These are phyloP conservation scores for Geotrichum histeridarum DNA, from an alignment of 1,139 yeast species.

Conservation along the genomic window DNA sequence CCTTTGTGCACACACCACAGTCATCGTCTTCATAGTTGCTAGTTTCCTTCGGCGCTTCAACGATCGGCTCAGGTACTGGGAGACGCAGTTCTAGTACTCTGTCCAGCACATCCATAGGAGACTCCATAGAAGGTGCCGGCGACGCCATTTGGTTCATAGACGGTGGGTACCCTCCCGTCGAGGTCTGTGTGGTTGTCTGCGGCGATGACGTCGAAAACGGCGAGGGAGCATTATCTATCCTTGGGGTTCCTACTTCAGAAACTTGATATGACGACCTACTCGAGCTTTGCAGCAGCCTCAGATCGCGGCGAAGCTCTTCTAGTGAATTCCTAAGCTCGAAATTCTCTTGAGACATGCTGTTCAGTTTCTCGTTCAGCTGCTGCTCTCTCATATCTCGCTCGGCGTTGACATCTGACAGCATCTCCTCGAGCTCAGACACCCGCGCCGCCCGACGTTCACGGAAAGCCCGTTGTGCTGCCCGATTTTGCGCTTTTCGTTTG, in stretches of 20 bases:
- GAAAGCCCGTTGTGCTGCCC: conserved; percentile 91
- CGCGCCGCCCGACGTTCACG: conserved; percentile 69
- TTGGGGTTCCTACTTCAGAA: conserved; percentile 1
- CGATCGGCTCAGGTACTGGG: conserved; percentile 32
- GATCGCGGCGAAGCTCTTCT: conserved; percentile 22
- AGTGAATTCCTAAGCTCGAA: conserved; percentile 21
- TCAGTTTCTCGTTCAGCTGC: conserved; percentile 47
- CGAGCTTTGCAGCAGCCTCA: conserved; percentile 3
- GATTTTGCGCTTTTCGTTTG: conserved; percentile 68
- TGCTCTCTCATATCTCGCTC: conserved; percentile 39
- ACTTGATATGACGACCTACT: neutral
- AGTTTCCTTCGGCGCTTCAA: neutral
- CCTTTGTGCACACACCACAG: conserved; percentile 66
- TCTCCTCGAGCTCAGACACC: conserved; percentile 50
- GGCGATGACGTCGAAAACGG: conserved; percentile 3
- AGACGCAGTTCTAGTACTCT: conserved; percentile 39
- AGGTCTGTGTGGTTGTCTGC: too few species aligned
- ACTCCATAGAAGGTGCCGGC: conserved; percentile 39
- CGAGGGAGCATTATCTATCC: neutral
- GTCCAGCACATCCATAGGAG: conserved; percentile 37
- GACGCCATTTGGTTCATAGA: conserved; percentile 35
- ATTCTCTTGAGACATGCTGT: conserved; percentile 28
- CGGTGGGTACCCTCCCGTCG: conserved; percentile 15
- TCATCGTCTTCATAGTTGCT: conserved; percentile 34
- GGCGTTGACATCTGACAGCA: conserved; percentile 57